Base-by-base conservation (phyloP, 352 stramenopile genomes). In the Pythium apleroticum region DNA sequence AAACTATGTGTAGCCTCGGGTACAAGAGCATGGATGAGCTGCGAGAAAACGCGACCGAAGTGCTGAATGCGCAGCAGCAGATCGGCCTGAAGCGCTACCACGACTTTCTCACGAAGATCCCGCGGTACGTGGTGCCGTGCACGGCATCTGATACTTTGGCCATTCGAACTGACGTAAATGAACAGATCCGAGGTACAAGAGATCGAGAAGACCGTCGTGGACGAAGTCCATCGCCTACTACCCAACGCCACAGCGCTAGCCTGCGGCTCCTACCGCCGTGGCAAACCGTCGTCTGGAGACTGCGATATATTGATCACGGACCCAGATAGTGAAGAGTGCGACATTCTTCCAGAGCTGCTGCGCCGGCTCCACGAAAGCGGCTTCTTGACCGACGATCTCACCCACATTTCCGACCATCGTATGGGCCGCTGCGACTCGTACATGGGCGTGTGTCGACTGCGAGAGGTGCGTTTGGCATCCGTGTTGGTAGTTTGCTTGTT, bases 61-160 rank as follows among this genome's bases (percentile, higher is more conserved):
- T 81, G 17, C 58, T 95, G 31, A 88, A 65, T 14, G 53, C 66
- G 0, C 82, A 95, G 54, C 86, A 95, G 52, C 74, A 85, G 52
- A 93, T 93, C 60, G 86, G 86, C 39, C 72, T 95, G 41, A 90
- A 87, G 33, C 79, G 90, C 58, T 95, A 93, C 25, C 59, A 92
- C 52, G 83, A 93, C 54, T 90, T 95, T 49, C 59, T 91, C 33
- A 81, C 72, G 2, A 92, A 89, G 57, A 92, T 94, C 48, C 86
- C 84, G n/a, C 74, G 83, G 77, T 81, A 60, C 4, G 24, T 71
- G 19, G 35, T 45, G n/a, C 53, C 59, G 54, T 28, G 28, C 11
- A 22, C 19, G 4, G n/a, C 9, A 24, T 4, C 24, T 19, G 6
- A 17, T 24, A 46, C 24, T 45, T 1, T 24, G 52, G 28, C 48